These are phyloP conservation scores for Gamsiella multidivaricata DNA, from an alignment of 192 early-diverging fungal species.

Conservation along the genomic window DNA sequence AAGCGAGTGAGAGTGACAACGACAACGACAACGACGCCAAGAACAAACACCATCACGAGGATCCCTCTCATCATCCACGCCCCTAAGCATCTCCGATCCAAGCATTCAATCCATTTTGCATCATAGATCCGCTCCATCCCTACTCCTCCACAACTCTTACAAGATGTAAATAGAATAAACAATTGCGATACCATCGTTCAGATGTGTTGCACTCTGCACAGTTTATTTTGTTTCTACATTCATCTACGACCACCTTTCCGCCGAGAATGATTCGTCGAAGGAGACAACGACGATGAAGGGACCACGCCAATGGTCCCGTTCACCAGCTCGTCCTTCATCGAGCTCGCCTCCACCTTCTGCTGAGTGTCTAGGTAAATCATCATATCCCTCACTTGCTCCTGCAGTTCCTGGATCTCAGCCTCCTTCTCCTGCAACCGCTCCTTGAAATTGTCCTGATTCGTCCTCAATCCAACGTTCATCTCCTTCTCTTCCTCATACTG, in stretches of 20 bases:
- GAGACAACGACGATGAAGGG: slow-evolving; percentile 6
- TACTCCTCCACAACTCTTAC: no score
- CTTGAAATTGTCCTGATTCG: slow-evolving; percentile 75
- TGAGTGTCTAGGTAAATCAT: slow-evolving; percentile 89
- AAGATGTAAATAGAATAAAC: no score
- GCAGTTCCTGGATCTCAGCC: slow-evolving; percentile 70
- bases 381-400: slow-evolving; percentile 91
- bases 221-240: no score
- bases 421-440: slow-evolving; percentile 66
- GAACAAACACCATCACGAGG: background rate
- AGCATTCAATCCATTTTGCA: no score
- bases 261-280: slow-evolving; percentile 16
- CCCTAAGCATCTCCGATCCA: no score
- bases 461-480: slow-evolving; percentile 61
- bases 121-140: no score
- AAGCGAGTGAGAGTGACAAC: background rate
- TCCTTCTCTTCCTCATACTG: slow-evolving; percentile 79
- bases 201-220: no score
- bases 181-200: no score
- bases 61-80: background rate
- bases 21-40: background rate
- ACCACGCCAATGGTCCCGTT: slow-evolving; percentile 43
- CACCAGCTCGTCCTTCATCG: slow-evolving; percentile 55
- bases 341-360: slow-evolving; percentile 65
- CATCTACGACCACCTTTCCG: slow-evolving; percentile 47